A percentile compares a stretch with the other conserved stretches of the same genome.
phyloP scores from a whole-genome alignment of 148 eudicot species.

The Fallopia convolvulus region DNA sequence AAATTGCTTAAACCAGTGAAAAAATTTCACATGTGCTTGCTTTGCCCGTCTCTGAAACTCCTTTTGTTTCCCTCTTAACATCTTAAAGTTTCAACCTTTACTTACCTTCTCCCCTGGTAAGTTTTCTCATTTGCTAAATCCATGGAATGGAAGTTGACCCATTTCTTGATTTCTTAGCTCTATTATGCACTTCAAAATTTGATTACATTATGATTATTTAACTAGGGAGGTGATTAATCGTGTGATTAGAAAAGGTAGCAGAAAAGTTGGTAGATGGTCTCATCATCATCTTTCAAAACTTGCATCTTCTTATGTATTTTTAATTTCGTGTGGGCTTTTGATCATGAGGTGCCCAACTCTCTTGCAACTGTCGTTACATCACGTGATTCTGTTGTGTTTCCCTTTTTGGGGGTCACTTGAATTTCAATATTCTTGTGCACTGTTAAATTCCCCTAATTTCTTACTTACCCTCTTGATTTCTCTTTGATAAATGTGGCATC shows the following conservation, averaged over 20 bases:
- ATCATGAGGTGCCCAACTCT: background rate
- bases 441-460: background rate
- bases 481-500: background rate
- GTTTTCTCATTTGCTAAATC: background rate
- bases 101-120: background rate
- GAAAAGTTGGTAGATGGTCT: background rate
- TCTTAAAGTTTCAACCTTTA: background rate
- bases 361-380: conserved; percentile 5
- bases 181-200: background rate
- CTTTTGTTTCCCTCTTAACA: background rate
- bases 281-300: conserved; percentile 4
- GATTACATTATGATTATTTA: background rate
- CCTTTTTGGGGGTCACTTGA: background rate
- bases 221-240: background rate
- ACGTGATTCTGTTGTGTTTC: background rate
- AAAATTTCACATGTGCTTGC: background rate
- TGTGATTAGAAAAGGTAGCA: background rate
- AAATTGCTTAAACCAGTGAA: background rate
- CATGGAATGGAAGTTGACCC: background rate
- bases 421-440: background rate
- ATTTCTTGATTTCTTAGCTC: background rate
- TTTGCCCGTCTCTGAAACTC: background rate
- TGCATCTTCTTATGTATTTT: background rate
- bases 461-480: background rate
- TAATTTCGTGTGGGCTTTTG: background rate